phyloP scores from a whole-genome alignment of 805 yeast genomes.

The Scheffersomyces amazonensis region DNA sequence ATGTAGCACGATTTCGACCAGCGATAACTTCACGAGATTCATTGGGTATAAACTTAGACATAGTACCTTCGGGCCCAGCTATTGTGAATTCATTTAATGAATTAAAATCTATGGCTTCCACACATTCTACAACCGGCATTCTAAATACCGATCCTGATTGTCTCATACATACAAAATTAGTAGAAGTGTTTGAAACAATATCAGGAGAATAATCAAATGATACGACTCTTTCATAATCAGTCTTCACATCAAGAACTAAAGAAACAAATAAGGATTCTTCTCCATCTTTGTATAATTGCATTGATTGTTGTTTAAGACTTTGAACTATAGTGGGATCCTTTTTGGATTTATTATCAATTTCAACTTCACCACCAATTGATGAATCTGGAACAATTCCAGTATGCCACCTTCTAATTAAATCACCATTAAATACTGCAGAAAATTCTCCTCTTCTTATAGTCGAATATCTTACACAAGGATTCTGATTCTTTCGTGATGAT shows the following conservation, averaged over 20 bases:
- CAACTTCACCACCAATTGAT: not conserved
- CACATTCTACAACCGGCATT: slow-evolving; percentile 70
- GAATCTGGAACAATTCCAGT: slow-evolving; percentile 54
- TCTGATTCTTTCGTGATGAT: slow-evolving; percentile 54
- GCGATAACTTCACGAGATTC: slow-evolving; percentile 16
- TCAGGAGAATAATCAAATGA: slow-evolving; percentile 82
- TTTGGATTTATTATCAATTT: not conserved
- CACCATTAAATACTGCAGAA: slow-evolving; percentile 77
- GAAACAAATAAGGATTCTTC: slow-evolving; percentile 70
- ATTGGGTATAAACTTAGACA: slow-evolving; percentile 35
- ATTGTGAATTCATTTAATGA: slow-evolving; percentile 65
- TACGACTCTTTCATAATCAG: slow-evolving; percentile 77
- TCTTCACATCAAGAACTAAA: slow-evolving; percentile 67
- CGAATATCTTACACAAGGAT: slow-evolving; percentile 69
- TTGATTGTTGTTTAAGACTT: slow-evolving; percentile 32
- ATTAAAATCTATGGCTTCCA: slow-evolving; percentile 60
- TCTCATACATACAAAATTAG: slow-evolving; percentile 80
- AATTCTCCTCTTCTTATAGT: slow-evolving; percentile 66
- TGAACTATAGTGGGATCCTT: not conserved
- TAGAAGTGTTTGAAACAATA: slow-evolving; percentile 43
- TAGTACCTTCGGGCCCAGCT: slow-evolving; percentile 57
- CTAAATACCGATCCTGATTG: slow-evolving; percentile 85
- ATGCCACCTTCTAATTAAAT: slow-evolving; percentile 76
- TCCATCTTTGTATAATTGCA: slow-evolving; percentile 34
- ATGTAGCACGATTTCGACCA: not conserved